phyloP scores from a whole-genome alignment of 192 early-diverging fungal genomes.

The Mortierella claussenii region DNA sequence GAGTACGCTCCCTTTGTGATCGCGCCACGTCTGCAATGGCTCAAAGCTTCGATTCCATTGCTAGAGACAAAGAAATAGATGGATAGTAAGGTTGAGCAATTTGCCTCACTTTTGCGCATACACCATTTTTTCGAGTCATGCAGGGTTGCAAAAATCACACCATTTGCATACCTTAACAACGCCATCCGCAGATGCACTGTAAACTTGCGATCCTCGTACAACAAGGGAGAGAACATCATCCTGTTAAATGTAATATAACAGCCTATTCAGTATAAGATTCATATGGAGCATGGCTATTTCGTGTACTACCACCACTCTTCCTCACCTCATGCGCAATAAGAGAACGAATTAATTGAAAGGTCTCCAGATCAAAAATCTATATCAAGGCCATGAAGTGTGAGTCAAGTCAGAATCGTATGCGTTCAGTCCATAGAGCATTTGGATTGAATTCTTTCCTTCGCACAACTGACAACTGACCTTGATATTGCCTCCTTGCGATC shows the following conservation, averaged over 20 bases:
- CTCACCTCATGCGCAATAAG: conserved; percentile 66
- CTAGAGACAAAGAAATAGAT: too few relatives aligned
- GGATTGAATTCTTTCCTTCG: too few relatives aligned
- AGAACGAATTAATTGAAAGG: conserved; percentile 63
- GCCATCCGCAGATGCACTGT: conserved; percentile 76
- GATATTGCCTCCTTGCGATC: conserved; percentile 78
- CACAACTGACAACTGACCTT: conserved; percentile 53
- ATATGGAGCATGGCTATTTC: too few relatives aligned
- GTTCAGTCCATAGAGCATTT: too few relatives aligned
- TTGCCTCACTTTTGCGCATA: background rate
- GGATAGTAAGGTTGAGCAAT: background rate
- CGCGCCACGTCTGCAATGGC: conserved; percentile 58
- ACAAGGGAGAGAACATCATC: conserved; percentile 72
- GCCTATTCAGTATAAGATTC: background rate
- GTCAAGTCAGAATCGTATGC: too few relatives aligned
- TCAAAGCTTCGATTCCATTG: conserved; percentile 74
- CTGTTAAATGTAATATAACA: conserved; percentile 1
- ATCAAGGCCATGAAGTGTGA: background rate
- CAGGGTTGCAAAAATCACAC: conserved; percentile 13
- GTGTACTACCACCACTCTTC: too few relatives aligned
- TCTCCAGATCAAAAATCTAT: conserved; percentile 82
- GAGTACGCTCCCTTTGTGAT: conserved; percentile 67
- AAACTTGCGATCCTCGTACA: conserved; percentile 57
- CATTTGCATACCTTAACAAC: conserved; percentile 62
- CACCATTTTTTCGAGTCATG: background rate